phyloP scores from a whole-genome alignment of 108 stramenopile species.

The Skeletonema grethae region DNA sequence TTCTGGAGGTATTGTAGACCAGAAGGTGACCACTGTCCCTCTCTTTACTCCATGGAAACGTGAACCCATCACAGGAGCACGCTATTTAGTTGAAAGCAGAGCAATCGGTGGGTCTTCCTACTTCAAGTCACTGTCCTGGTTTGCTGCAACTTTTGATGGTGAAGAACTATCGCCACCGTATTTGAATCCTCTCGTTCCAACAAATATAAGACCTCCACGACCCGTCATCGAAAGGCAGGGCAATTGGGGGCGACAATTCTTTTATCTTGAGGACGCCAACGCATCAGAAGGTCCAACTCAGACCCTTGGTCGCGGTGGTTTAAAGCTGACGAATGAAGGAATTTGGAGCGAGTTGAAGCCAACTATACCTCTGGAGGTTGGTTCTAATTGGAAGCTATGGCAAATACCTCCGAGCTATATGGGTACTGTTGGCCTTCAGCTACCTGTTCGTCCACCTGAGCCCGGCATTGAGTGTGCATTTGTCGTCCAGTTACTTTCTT shows the following conservation, averaged over 20 bases:
- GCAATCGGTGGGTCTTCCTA: slow-evolving; percentile 43
- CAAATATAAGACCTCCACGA: slow-evolving; percentile 52
- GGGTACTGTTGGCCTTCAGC: slow-evolving; percentile 25
- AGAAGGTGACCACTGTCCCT: slow-evolving; percentile 47
- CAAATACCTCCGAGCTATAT: slow-evolving; percentile 32
- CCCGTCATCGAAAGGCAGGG: slow-evolving; percentile 35
- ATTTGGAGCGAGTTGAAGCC: slow-evolving; percentile 27
- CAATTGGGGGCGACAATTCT: slow-evolving; percentile 31
- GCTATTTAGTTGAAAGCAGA: slow-evolving; percentile 57
- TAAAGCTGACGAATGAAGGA: slow-evolving; percentile 42
- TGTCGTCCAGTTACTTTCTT: slow-evolving; percentile 71
- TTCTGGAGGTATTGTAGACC: slow-evolving; percentile 46
- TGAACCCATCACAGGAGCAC: slow-evolving; percentile 63
- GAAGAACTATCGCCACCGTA: slow-evolving; percentile 66
- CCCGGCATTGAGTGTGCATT: slow-evolving; percentile 61
- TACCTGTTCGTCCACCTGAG: slow-evolving; percentile 66
- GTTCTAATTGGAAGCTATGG: slow-evolving; percentile 48
- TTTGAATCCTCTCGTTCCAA: slow-evolving; percentile 71
- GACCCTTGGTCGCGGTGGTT: slow-evolving; percentile 14
- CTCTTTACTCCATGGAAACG: slow-evolving; percentile 57
- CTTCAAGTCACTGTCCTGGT: slow-evolving; percentile 55
- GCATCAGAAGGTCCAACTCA: slow-evolving; percentile 13
- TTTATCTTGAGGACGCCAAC: slow-evolving; percentile 40
- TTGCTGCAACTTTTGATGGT: slow-evolving; percentile 50
- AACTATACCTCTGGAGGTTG: slow-evolving; percentile 6